Percentiles rank a stretch among this genome's conserved stretches.
Evolutionary conservation across 202 grass and related monocot species (phyloP).

Genomic region (Setaria italica): DNA sequence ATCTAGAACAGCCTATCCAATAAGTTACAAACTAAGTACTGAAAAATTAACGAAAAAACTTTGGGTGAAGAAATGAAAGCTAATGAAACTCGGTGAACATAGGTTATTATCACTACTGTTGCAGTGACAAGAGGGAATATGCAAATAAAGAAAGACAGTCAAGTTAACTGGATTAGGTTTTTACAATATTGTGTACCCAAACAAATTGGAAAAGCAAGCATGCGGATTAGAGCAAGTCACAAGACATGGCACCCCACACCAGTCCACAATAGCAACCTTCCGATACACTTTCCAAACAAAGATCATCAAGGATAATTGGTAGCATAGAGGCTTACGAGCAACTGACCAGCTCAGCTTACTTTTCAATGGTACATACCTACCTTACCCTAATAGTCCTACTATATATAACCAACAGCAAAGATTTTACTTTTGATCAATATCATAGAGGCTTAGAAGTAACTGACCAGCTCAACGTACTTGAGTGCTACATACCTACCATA

Average conservation of each 20-base stretch:
- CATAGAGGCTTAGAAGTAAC: not conserved
- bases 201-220: not conserved
- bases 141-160: not conserved
- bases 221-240: not conserved
- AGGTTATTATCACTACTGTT: not conserved
- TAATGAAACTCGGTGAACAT: not conserved
- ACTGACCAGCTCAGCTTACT: not conserved
- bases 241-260: not conserved
- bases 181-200: not conserved
- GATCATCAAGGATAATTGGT: not conserved
- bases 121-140: not conserved
- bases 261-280: not conserved
- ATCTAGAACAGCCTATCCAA: constrained; percentile 92
- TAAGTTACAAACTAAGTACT: constrained; percentile 61
- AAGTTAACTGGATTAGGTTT: not conserved
- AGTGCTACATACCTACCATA: not conserved
- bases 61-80: not conserved
- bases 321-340: not conserved
- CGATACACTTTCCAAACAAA: not conserved
- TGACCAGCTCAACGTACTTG: not conserved
- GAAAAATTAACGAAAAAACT: constrained; percentile 15
- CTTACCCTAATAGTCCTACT: not conserved
- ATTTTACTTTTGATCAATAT: not conserved
- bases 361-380: constrained; percentile 23
- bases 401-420: constrained; percentile 1